phyloP scores from a whole-genome alignment of 2,329 filamentous ascomycete genomes.

The Cladosporium velox region DNA sequence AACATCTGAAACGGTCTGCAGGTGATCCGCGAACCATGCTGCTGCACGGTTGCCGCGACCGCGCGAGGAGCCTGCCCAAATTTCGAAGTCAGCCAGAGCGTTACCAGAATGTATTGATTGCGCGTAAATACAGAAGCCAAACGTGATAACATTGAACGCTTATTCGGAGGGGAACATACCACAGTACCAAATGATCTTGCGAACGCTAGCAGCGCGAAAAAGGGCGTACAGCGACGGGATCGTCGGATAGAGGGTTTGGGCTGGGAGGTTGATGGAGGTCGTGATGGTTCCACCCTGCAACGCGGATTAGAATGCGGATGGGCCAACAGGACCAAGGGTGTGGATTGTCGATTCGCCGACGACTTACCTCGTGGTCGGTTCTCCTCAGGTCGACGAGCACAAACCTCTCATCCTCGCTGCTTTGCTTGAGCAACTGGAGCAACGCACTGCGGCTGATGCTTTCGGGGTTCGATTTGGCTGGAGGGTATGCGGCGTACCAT shows the following conservation, averaged over 20 bases:
- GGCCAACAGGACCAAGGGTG: no score
- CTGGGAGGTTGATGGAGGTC: conserved; percentile 60
- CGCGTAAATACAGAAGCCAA: neutral
- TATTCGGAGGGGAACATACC: conserved; percentile 41
- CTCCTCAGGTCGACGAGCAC: conserved; percentile 53
- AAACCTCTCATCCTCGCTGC: neutral
- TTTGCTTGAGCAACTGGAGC: conserved; percentile 11
- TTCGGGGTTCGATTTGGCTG: neutral
- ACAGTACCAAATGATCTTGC: conserved; percentile 58
- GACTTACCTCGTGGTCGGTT: conserved; percentile 52
- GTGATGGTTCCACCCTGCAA: conserved; percentile 61
- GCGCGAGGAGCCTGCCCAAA: conserved; percentile 52
- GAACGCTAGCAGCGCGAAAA: conserved; percentile 53
- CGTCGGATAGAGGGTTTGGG: conserved; percentile 57
- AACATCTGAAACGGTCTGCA: conserved; percentile 45
- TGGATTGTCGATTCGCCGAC: no score
- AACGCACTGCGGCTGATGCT: neutral
- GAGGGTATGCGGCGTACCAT: conserved; percentile 16
- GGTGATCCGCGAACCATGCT: conserved; percentile 58
- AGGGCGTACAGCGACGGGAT: conserved; percentile 53
- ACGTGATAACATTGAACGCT: neutral
- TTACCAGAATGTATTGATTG: neutral
- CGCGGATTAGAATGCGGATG: neutral
- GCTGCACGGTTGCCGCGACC: conserved; percentile 59
- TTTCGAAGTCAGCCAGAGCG: neutral